Percentiles rank a stretch among this genome's conserved stretches.
Evolutionary conservation across 306 rosid genomes (phyloP).

Genomic region (Lathyrus sativus): DNA sequence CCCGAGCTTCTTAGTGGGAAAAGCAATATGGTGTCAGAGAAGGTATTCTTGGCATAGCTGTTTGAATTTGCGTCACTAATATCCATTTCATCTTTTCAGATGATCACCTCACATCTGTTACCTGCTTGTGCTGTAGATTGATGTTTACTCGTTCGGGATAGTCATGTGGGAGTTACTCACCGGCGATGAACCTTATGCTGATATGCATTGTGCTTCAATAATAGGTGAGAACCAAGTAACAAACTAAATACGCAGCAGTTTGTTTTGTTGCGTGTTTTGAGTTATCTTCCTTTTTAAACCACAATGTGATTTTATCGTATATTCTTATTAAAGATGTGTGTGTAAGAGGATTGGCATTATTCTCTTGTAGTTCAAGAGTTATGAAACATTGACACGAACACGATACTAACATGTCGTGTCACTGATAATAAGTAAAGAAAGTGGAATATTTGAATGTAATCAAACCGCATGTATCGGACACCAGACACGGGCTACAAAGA

Average conservation of each 20-base stretch:
- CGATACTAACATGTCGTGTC: not conserved
- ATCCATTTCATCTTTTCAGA: constrained; percentile 25
- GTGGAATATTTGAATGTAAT: not conserved
- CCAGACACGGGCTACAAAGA: not conserved
- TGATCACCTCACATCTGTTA: constrained; percentile 35
- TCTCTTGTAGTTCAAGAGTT: too few species aligned
- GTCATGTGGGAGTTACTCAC: constrained; percentile 99
- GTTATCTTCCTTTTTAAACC: not conserved
- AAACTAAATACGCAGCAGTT: constrained; percentile 28
- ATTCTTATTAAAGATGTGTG: constrained; percentile 18
- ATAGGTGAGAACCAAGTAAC: constrained; percentile 69
- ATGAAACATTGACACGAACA: not conserved
- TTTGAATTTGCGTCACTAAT: constrained; percentile 19
- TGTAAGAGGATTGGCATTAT: not conserved
- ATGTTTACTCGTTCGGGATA: constrained; percentile 96
- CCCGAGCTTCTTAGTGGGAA: constrained; percentile 99
- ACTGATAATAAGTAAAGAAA: not conserved
- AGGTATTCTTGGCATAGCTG: constrained; percentile 55
- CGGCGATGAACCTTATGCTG: constrained; percentile 93
- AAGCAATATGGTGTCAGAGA: constrained; percentile 96
- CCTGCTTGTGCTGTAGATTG: constrained; percentile 67
- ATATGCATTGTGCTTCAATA: constrained; percentile 97
- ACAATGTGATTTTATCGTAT: constrained; percentile 4
- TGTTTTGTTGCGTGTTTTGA: constrained; percentile 18
- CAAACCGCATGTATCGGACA: not conserved